Evolutionary conservation across 495 filamentous ascomycete genomes (phyloP).

Genomic region (Hypoxylon trugodes): DNA sequence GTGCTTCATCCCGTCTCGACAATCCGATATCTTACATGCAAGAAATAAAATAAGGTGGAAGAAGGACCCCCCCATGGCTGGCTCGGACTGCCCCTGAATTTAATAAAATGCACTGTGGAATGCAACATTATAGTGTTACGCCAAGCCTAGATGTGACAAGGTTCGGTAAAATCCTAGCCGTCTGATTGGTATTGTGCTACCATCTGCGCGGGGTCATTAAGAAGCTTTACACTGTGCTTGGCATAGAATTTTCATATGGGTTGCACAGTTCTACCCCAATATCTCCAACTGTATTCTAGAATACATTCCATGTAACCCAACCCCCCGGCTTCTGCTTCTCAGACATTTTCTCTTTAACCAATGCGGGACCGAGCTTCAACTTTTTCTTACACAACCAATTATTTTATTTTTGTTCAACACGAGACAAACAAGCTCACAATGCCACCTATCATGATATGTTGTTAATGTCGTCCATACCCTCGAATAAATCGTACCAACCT

Average conservation of each 20-base stretch:
- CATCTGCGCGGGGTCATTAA: slow-evolving; percentile 23
- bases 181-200: slow-evolving; percentile 29
- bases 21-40: slow-evolving; percentile 28
- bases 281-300: slow-evolving; percentile 33
- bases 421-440: too few species aligned
- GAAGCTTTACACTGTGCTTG: slow-evolving; percentile 15
- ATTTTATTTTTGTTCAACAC: slow-evolving; percentile 3
- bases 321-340: neutral
- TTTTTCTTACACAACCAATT: neutral
- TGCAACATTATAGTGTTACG: slow-evolving; percentile 28
- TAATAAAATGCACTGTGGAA: slow-evolving; percentile 34
- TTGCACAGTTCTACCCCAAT: slow-evolving; percentile 1
- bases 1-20: slow-evolving; percentile 18
- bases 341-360: neutral
- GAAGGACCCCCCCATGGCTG: neutral
- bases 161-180: slow-evolving; percentile 22
- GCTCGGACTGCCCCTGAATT: slow-evolving; percentile 37
- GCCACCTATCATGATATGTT: neutral
- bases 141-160: slow-evolving; percentile 28
- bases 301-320: slow-evolving; percentile 21
- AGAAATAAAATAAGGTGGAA: slow-evolving; percentile 17
- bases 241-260: neutral
- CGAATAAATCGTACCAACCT: neutral
- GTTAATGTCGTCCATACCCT: neutral
- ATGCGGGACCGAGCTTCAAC: slow-evolving; percentile 3